A percentile compares a stretch with the other conserved stretches of the same genome.
Conservation (phyloP, 148 eudicot genomes). For the Persicaria tinctoria region DNA sequence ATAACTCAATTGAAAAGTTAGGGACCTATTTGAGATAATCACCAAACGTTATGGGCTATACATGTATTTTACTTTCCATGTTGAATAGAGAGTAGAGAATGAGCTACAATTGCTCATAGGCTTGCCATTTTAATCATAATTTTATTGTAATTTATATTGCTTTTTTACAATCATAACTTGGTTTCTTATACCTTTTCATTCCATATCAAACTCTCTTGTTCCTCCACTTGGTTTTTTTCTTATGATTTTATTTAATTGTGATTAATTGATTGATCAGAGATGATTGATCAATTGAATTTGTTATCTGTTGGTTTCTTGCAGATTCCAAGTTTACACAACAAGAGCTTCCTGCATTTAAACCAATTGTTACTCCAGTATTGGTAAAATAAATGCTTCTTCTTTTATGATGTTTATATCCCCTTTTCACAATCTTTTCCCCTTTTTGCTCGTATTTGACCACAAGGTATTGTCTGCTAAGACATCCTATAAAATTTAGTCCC, state of each 20-base stretch:
- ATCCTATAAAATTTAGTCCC: not conserved
- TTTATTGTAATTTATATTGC: not conserved
- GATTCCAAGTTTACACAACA: conserved; percentile 87
- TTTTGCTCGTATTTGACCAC: not conserved
- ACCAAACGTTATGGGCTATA: no score
- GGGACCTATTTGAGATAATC: no score
- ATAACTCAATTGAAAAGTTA: no score
- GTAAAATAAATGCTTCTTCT: conserved; percentile 25
- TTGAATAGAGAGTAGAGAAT: not conserved
- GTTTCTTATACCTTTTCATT: not conserved
- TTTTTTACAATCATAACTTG: not conserved
- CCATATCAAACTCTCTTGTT: not conserved
- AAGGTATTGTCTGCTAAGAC: not conserved
- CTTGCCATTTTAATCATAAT: not conserved
- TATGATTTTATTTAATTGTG: not conserved
- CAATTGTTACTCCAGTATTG: conserved; percentile 68
- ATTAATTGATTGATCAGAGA: not conserved
- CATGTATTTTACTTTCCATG: not conserved
- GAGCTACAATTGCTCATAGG: not conserved
- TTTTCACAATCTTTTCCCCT: not conserved
- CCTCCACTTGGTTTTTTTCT: not conserved
- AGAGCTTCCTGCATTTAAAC: conserved; percentile 91
- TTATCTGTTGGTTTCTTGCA: conserved; percentile 17
- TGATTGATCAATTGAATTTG: not conserved
- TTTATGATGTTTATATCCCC: not conserved